A percentile compares a stretch with the other conserved stretches of the same genome.
These are phyloP conservation scores for Podospora tetraspora DNA, from an alignment of 495 filamentous ascomycete species.

Conservation along the genomic window DNA sequence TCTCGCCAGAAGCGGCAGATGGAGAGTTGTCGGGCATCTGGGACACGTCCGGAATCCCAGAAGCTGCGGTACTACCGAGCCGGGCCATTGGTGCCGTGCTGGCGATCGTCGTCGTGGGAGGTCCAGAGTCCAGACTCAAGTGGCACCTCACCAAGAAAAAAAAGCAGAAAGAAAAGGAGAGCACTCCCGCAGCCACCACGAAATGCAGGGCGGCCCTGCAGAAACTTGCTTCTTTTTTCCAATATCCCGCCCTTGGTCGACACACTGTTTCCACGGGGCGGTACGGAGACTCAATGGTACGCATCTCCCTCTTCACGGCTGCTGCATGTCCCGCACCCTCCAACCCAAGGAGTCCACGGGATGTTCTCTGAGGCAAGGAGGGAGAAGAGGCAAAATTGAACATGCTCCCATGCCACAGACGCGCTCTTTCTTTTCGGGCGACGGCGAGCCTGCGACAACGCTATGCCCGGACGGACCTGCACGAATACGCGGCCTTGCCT, in stretches of 20 bases:
- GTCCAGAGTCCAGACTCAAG: neutral
- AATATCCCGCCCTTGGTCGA: constrained; percentile 9
- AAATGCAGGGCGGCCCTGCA: neutral
- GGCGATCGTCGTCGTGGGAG: constrained; percentile 6
- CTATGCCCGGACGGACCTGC: neutral
- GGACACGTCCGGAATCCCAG: neutral
- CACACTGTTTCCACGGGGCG: neutral
- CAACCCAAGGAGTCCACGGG: neutral
- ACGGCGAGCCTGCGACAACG: neutral
- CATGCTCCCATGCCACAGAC: neutral
- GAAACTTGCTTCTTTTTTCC: constrained; percentile 5
- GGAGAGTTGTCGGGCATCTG: neutral
- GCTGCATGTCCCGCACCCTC: neutral
- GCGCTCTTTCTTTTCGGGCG: neutral
- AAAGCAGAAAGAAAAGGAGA: neutral
- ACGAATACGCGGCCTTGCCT: neutral
- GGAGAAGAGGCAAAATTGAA: constrained; percentile 1
- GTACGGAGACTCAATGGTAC: neutral
- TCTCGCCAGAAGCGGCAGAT: neutral
- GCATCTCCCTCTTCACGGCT: neutral
- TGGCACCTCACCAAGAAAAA: constrained; percentile 5
- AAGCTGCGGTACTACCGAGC: constrained; percentile 2
- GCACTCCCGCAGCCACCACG: neutral
- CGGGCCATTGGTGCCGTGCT: constrained; percentile 13
- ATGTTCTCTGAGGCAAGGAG: neutral